Evolutionary conservation across 2,329 filamentous ascomycete genomes (phyloP).

Genomic region (Hypomyces perniciosus): DNA sequence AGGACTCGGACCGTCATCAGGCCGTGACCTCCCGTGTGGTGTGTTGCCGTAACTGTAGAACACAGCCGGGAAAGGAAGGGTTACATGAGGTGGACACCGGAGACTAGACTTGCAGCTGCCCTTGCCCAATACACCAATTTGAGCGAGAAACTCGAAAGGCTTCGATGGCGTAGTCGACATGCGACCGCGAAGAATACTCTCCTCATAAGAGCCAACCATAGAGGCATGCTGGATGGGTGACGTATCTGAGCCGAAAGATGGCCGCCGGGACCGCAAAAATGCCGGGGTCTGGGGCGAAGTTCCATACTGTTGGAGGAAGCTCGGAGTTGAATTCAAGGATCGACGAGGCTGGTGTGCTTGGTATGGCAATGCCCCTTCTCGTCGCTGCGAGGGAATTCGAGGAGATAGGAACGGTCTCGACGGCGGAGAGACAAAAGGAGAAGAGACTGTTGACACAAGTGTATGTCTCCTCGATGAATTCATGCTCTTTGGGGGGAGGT

Average conservation of each 20-base stretch:
- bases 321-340: constrained; percentile 59
- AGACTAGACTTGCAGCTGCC: constrained; percentile 83
- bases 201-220: constrained; percentile 97
- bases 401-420: constrained; percentile 23
- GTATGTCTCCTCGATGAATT: constrained; percentile 58
- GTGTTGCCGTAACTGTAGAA: constrained; percentile 87
- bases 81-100: constrained; percentile 83
- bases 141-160: constrained; percentile 85
- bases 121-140: constrained; percentile 87
- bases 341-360: constrained; percentile 75
- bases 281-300: constrained; percentile 46
- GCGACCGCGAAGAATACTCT: constrained; percentile 86
- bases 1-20: constrained; percentile 83
- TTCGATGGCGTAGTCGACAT: constrained; percentile 97
- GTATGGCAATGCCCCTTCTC: constrained; percentile 58
- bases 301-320: constrained; percentile 29
- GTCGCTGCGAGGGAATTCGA: constrained; percentile 37
- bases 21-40: constrained; percentile 54
- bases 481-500: constrained; percentile 36
- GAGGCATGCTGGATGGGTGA: constrained; percentile 82
- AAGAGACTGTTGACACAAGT: constrained; percentile 55
- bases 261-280: constrained; percentile 51
- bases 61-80: constrained; percentile 84
- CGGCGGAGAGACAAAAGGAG: constrained; percentile 37
- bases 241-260: constrained; percentile 66